phyloP scores from a whole-genome alignment of 768 basidiomycete genomes.

The Lepiota venenata region DNA sequence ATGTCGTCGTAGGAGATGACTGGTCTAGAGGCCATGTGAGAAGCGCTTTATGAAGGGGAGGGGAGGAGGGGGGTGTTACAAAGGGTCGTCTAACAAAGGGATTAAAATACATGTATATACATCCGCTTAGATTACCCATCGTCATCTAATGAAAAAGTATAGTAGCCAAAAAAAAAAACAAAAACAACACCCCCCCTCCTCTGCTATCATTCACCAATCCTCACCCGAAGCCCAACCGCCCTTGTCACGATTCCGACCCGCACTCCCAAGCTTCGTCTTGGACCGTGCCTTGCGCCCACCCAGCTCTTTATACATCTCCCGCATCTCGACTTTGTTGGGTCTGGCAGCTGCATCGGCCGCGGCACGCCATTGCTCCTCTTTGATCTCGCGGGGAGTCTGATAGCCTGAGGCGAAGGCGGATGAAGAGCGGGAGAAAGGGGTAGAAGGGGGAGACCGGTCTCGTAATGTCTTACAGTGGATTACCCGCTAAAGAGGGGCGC shows the following conservation, averaged over 20 bases:
- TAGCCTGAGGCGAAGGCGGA: constrained; percentile 52
- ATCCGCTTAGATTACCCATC: neutral
- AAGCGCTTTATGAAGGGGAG: neutral
- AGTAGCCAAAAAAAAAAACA: neutral
- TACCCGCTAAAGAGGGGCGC: constrained; percentile 47
- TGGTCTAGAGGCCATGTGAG: constrained; percentile 35
- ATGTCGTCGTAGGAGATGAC: constrained; percentile 67
- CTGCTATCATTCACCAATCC: constrained; percentile 22
- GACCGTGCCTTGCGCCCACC: constrained; percentile 76
- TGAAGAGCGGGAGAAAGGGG: constrained; percentile 38
- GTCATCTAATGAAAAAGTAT: no score
- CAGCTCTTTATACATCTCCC: constrained; percentile 88
- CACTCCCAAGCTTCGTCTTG: constrained; percentile 73
- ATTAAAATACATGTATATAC: neutral
- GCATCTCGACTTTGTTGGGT: constrained; percentile 82
- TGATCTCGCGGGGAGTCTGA: constrained; percentile 75
- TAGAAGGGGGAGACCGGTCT: constrained; percentile 36
- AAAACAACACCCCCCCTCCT: no score
- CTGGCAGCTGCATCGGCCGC: constrained; percentile 47
- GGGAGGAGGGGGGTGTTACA: neutral
- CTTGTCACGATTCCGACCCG: constrained; percentile 64
- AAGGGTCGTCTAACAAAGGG: constrained; percentile 1
- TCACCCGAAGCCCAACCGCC: constrained; percentile 63
- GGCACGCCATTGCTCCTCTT: constrained; percentile 71
- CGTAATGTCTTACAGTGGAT: constrained; percentile 40